These are phyloP conservation scores for Mrakiaceae sp. DNA, from an alignment of 1,284 basidiomycete species.

Conservation along the genomic window DNA sequence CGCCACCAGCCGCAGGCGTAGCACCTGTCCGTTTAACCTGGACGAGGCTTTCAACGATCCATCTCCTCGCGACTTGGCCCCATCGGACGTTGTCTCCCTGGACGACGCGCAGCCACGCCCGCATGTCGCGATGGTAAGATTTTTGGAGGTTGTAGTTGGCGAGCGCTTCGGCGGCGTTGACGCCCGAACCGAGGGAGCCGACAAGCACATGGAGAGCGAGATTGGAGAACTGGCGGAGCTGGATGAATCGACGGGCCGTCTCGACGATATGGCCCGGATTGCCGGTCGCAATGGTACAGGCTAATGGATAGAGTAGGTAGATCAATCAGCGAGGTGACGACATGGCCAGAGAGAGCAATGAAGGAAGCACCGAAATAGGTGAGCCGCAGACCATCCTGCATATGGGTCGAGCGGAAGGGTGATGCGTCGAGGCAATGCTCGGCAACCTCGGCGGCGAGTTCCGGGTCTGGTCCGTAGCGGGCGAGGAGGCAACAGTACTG, in stretches of 20 bases:
- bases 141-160: constrained; percentile 66
- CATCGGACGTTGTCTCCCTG: constrained; percentile 42
- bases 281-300: constrained; percentile 1
- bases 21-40: not conserved
- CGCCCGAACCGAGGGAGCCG: constrained; percentile 55
- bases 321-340: not conserved
- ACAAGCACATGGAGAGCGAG: constrained; percentile 56
- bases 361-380: constrained; percentile 53
- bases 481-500: constrained; percentile 80
- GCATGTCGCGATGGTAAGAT: constrained; percentile 64
- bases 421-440: constrained; percentile 67
- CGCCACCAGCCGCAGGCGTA: not conserved
- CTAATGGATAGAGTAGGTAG: not conserved
- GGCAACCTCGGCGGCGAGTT: constrained; percentile 64
- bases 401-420: constrained; percentile 53
- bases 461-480: constrained; percentile 39
- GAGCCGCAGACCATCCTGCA: constrained; percentile 58
- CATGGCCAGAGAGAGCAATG: too few relatives aligned
- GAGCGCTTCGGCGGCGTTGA: constrained; percentile 58
- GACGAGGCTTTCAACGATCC: constrained; percentile 36
- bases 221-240: not conserved
- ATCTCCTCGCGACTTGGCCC: constrained; percentile 29
- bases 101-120: constrained; percentile 50
- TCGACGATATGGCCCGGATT: constrained; percentile 4
- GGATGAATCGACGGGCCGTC: not conserved